Evolutionary conservation across 2,329 filamentous ascomycete genomes (phyloP), one percentile per base, ranked within the genome.

Genomic region (Botrytis galanthina): DNA sequence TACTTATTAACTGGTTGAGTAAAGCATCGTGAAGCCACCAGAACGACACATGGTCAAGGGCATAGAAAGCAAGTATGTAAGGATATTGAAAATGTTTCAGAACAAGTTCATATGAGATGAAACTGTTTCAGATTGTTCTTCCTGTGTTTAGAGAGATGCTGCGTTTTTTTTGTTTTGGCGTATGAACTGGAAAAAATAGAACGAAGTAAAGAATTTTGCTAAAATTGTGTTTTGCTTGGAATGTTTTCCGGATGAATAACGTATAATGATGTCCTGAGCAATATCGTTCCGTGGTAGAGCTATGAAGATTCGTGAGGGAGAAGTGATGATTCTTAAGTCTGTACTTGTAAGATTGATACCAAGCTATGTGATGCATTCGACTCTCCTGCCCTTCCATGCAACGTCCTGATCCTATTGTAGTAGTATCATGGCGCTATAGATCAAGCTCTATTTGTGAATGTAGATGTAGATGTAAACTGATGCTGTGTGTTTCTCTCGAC

Each of bases 351-450:
- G 26, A 22, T 10, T 48, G 46, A 2, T 46, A 46, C 20, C 4
- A 1, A 22, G 44, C 7, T 46, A 2, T 46, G 18, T 46, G 7
- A 0, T 22, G 20, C 0, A 26, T 26, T 26, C 4, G 1, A 4
- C 46, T 48, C 20, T 10, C 20, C 46, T 48, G 8, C 8, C 46
- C 20, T 46, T 46, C 44, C 20, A 46, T 46, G 18, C 44, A 46
- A 46, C 7, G 44, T 46, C 16, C 42, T 44, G 16, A 44, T 46
- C 7, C 44, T 46, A 7, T 46, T 22, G 7, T 9, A 22, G 20
- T 46, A 46, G 44, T 46, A 7, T 9, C 7, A 46, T 46, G 44
- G 20, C 44, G 20, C 44, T 46, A 22, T 46, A 46, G 18, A 22
- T 20, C 44, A 46, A 8, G 44, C 44, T 48, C 3, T 48, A 26